Percentiles rank a stretch among this genome's conserved stretches.
Evolutionary conservation across 1,284 basidiomycete species (phyloP).

Genomic region (Sanghuangporus sanghuang): DNA sequence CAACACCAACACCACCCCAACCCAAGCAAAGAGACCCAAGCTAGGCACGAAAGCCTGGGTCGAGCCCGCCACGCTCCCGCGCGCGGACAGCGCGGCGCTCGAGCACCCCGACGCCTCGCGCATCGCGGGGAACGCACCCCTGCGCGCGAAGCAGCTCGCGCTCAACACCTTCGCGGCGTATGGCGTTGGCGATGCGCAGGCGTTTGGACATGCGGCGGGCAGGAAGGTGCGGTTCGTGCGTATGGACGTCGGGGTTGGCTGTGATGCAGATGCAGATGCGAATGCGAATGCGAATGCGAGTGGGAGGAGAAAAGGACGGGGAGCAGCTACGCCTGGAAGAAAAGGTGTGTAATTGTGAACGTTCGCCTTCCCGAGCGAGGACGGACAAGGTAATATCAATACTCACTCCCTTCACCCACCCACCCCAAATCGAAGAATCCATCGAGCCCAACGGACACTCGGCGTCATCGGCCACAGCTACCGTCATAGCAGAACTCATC

Average conservation of each 20-base stretch:
- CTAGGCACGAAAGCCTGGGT: slow-evolving; percentile 40
- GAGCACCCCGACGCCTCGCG: slow-evolving; percentile 43
- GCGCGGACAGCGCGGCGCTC: slow-evolving; percentile 19
- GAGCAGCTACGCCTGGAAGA: slow-evolving; percentile 20
- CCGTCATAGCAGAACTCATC: slow-evolving; percentile 51
- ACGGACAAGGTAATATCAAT: too few species aligned
- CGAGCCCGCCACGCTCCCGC: slow-evolving; percentile 52
- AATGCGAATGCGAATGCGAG: not conserved
- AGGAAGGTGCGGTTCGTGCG: slow-evolving; percentile 54
- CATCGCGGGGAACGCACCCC: slow-evolving; percentile 54
- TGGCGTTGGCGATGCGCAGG: slow-evolving; percentile 44
- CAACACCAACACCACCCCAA: too few species aligned
- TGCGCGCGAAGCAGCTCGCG: slow-evolving; percentile 56
- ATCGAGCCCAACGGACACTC: too few species aligned
- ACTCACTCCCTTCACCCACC: too few species aligned
- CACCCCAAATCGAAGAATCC: too few species aligned
- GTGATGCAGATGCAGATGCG: too few species aligned
- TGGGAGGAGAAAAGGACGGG: not conserved
- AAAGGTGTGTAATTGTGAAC: too few species aligned
- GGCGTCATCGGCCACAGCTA: slow-evolving; percentile 32
- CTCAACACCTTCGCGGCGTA: slow-evolving; percentile 62
- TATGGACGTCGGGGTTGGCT: slow-evolving; percentile 34
- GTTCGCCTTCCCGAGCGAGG: too few species aligned
- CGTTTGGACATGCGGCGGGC: slow-evolving; percentile 56
- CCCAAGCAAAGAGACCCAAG: too few species aligned